Percentiles rank a stretch among this genome's conserved stretches.
Evolutionary conservation across 2,329 filamentous ascomycete genomes (phyloP).

Genomic region (Exophiala sideris): DNA sequence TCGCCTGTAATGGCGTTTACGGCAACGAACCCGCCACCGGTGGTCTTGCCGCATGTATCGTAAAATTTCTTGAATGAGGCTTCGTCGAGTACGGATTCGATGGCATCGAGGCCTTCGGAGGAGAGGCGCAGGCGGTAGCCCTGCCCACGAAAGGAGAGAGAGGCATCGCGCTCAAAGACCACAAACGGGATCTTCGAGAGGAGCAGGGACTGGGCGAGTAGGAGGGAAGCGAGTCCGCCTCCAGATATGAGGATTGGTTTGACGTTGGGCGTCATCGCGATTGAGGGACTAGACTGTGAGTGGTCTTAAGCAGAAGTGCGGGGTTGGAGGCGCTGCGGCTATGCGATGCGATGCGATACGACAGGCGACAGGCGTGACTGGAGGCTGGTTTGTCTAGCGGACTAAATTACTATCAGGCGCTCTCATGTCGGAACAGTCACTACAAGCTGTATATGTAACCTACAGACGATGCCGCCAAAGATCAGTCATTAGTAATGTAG

Average conservation of each 20-base stretch:
- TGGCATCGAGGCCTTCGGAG: conserved; percentile 37
- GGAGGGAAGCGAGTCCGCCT: conserved; percentile 37
- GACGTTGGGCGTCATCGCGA: background rate
- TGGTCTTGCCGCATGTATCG: conserved; percentile 42
- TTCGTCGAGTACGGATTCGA: conserved; percentile 53
- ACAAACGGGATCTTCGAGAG: conserved; percentile 35
- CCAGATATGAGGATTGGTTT: conserved; percentile 37
- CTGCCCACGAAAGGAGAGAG: conserved; percentile 33
- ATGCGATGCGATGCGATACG: background rate
- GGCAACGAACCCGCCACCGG: conserved; percentile 50
- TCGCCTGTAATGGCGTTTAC: conserved; percentile 56
- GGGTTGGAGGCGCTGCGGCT: no score
- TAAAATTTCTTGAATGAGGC: conserved; percentile 32
- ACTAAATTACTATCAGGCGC: no score
- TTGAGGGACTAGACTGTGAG: background rate
- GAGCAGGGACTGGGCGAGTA: conserved; percentile 36
- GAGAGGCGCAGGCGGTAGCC: conserved; percentile 39
- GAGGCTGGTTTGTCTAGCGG: no score
- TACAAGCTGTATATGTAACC: no score
- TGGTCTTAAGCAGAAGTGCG: no score
- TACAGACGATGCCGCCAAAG: no score
- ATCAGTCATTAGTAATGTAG: no score
- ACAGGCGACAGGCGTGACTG: no score
- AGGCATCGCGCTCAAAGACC: conserved; percentile 37
- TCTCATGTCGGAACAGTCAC: no score